phyloP scores from a whole-genome alignment of 148 eudicot species.

The Polygonum aviculare region DNA sequence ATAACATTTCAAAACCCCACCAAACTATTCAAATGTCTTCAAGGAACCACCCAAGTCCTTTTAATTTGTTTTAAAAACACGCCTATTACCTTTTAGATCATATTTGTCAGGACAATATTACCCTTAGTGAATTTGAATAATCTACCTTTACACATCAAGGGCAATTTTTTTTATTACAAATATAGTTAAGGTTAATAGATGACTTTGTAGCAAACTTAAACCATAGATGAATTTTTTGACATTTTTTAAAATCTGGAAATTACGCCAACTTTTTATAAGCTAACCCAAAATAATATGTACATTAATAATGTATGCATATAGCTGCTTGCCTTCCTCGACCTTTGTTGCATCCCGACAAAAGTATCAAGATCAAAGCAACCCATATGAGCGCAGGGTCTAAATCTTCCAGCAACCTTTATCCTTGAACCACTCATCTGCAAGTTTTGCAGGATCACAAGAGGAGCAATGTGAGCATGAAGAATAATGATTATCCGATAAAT shows the following conservation, averaged over 20 bases:
- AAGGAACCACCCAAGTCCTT: background rate
- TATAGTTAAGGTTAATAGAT: no score
- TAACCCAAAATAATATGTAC: background rate
- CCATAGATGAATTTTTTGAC: background rate
- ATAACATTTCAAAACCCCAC: background rate
- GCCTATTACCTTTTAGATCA: background rate
- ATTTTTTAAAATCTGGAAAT: background rate
- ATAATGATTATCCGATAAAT: background rate
- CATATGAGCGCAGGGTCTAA: constrained; percentile 69
- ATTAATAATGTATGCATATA: background rate
- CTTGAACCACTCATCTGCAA: constrained; percentile 77
- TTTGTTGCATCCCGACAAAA: constrained; percentile 58
- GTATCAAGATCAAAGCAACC: constrained; percentile 82
- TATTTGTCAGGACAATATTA: background rate
- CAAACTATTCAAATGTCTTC: background rate
- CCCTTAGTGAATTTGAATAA: background rate
- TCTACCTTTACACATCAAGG: background rate
- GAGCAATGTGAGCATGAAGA: background rate
- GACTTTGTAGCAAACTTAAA: no score
- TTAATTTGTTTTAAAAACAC: background rate
- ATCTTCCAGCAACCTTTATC: constrained; percentile 76
- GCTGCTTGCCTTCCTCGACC: constrained; percentile 63
- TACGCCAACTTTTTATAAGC: background rate
- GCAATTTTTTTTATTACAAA: no score
- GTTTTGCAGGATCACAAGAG: background rate